Percentiles rank a stretch among this genome's conserved stretches.
These are phyloP conservation scores for Eruca vesicaria DNA, from an alignment of 441 rosid genomes.

Conservation along the genomic window DNA sequence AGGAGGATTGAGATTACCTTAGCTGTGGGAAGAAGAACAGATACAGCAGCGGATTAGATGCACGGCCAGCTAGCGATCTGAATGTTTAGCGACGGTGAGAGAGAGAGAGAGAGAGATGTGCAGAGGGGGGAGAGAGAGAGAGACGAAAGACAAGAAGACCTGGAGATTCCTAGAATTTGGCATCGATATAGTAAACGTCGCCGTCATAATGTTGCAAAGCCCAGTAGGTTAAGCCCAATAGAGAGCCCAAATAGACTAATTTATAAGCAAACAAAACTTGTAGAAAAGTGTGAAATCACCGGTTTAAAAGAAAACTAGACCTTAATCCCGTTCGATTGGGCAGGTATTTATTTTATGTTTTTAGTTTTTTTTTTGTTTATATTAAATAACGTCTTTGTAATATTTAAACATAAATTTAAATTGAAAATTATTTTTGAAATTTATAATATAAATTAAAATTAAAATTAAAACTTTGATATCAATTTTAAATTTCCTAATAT, in stretches of 20 bases:
- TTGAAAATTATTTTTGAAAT: too few relatives aligned
- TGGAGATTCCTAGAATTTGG: conserved; percentile 7
- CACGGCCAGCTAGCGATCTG: neutral
- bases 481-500: too few relatives aligned
- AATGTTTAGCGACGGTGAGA: neutral
- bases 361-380: too few relatives aligned
- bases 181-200: neutral
- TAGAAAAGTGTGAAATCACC: neutral
- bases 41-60: conserved; percentile 3
- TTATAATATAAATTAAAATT: too few relatives aligned
- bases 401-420: too few relatives aligned
- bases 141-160: conserved; percentile 1
- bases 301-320: too few relatives aligned
- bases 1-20: conserved; percentile 14
- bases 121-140: neutral
- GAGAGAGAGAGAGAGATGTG: neutral
- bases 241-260: conserved; percentile 14
- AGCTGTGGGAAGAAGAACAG: neutral
- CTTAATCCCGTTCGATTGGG: too few relatives aligned
- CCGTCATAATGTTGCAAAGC: neutral
- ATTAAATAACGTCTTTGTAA: too few relatives aligned
- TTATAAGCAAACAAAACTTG: neutral
- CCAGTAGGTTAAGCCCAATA: conserved; percentile 1
- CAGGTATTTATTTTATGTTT: too few relatives aligned
- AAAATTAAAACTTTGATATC: too few relatives aligned